Evolutionary conservation across 805 yeast species (phyloP), one percentile per base, ranked within the genome.

Genomic region (Saturnispora ahearnii): DNA sequence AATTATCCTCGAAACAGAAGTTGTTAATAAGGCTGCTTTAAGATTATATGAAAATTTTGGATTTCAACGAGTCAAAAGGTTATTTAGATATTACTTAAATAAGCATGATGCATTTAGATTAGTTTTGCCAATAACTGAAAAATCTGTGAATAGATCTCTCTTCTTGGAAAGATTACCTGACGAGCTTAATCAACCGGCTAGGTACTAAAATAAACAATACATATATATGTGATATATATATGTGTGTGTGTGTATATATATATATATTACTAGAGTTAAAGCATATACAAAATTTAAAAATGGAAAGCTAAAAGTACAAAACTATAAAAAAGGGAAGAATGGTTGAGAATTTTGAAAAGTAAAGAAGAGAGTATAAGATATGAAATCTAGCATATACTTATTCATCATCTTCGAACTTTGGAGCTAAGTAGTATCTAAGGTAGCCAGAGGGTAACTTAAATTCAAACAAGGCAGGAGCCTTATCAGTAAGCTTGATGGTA

Each of bases 351-450:
- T 18, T 36, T 36, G 24, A 15, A 36, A 36, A n/a, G 40, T 36
- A 22, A 18, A 36, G 13, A 36, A 36, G 41, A 18, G 12, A 38
- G 18, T 24, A 9, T 32, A 26, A 26, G 29, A 26, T 26, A 26
- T 26, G 29, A 26, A 8, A 26, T 26, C 29, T 26, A 26, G 29
- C 29, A 26, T 26, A 26, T 26, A 46, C 30, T 63, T 71, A 79
- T 57, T 86, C 93, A 56, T 87, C 96, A 56, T 90, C 98, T 57
- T 86, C 96, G 66, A 93, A 88, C 77, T 93, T 91, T 53, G 99
- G 99, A 59, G 99, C 99, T 67, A 93, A 78, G 78, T 87, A 93
- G 79, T 86, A 93, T 67, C 96, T 84, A 67, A 93, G 74, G 70
- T 87, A 87, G 49, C 99, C 99, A 67, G 91, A 85, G 55, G 88